Percentiles rank a stretch among this genome's conserved stretches.
These are phyloP conservation scores for Rhododendron ovatum DNA, from an alignment of 148 eudicot genomes.

Conservation along the genomic window DNA sequence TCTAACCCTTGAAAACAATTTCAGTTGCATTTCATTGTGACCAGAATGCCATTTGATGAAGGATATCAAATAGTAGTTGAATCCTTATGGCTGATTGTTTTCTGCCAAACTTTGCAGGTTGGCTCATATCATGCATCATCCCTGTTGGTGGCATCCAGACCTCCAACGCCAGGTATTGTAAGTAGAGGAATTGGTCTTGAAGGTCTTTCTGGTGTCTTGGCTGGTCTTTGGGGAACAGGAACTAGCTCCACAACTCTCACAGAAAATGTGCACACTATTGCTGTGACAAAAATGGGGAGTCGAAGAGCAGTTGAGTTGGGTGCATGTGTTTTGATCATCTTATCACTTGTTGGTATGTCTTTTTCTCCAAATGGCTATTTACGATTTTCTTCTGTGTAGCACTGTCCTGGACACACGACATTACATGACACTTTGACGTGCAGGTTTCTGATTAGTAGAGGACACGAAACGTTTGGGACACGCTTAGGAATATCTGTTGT, in stretches of 20 bases:
- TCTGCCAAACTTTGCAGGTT: conserved; percentile 37
- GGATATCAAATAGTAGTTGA: not conserved
- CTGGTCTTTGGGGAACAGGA: conserved; percentile 96
- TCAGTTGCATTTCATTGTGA: conserved; percentile 5
- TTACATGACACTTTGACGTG: not conserved
- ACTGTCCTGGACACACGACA: not conserved
- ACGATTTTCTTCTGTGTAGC: not conserved
- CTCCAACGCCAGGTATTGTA: conserved; percentile 87
- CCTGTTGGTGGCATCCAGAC: conserved; percentile 90
- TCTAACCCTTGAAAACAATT: not conserved
- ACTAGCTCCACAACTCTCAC: conserved; percentile 89
- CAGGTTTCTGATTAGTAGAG: not conserved
- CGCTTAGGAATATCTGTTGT: not conserved
- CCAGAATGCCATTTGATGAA: not conserved
- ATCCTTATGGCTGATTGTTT: conserved; percentile 2
- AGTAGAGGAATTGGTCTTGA: conserved; percentile 95
- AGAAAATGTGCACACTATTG: conserved; percentile 94
- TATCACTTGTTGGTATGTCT: conserved; percentile 76
- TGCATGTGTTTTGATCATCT: conserved; percentile 63
- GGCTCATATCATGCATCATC: conserved; percentile 97
- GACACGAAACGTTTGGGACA: not conserved
- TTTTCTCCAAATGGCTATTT: not conserved
- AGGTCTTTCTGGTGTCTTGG: conserved; percentile 82
- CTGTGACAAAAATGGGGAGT: conserved; percentile 98
- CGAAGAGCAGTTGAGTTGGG: conserved; percentile 93